Evolutionary conservation across 345 rosid species (phyloP).

Genomic region (Gynandropsis gynandra): DNA sequence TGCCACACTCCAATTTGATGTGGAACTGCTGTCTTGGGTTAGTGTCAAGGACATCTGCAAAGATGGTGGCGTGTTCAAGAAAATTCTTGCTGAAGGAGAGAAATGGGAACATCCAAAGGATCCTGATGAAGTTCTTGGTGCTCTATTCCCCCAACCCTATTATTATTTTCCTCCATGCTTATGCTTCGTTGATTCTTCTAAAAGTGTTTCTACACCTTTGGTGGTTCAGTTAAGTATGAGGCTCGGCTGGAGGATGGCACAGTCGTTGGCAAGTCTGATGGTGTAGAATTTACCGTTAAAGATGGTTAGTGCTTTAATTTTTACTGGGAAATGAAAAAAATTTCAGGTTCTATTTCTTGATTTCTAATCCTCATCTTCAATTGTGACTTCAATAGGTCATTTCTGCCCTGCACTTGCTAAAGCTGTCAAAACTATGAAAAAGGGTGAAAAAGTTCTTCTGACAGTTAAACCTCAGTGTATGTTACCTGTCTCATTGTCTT

Average conservation of each 20-base stretch:
- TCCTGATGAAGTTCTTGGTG: conserved; percentile 73
- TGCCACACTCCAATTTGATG: conserved; percentile 84
- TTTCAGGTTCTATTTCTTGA: not conserved
- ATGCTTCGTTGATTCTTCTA: not conserved
- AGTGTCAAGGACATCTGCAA: conserved; percentile 81
- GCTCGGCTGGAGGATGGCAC: conserved; percentile 76
- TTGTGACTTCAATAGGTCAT: conserved; percentile 36
- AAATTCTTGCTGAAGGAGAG: conserved; percentile 55
- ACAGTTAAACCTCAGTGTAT: conserved; percentile 54
- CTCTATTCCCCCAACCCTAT: not conserved
- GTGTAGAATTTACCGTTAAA: conserved; percentile 65
- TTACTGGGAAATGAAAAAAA: not conserved
- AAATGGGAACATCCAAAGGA: conserved; percentile 84
- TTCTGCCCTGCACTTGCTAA: conserved; percentile 76
- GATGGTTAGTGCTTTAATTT: conserved; percentile 43
- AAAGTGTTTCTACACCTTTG: not conserved
- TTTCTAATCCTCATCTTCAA: not conserved
- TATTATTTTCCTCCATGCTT: not conserved
- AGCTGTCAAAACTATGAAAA: conserved; percentile 93
- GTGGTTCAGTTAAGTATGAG: conserved; percentile 58
- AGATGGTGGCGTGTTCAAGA: conserved; percentile 82
- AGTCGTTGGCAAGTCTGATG: conserved; percentile 54
- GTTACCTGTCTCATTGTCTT: not conserved
- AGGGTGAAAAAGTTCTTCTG: conserved; percentile 63
- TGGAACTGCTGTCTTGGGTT: conserved; percentile 65